Evolutionary conservation across 2,329 filamentous ascomycete species (phyloP), one percentile per base, ranked within the genome.

Genomic region (Apiospora saccharicola): DNA sequence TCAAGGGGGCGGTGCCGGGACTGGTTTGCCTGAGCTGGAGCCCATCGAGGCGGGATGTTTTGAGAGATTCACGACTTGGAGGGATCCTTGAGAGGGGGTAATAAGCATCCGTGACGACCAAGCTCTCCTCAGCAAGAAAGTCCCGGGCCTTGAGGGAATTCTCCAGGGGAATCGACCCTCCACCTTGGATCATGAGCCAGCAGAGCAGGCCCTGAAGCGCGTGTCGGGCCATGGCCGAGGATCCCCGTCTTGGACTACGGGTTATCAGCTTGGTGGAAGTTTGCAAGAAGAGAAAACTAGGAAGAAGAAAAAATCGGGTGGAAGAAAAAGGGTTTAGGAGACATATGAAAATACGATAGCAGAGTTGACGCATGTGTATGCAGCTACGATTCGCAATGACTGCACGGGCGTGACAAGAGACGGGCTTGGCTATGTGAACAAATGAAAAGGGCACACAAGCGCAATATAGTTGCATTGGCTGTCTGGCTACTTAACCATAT

Each of bases 1-100:
- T 69, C 43, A 78, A 68, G 22, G 72, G 72, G 53, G 74, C 77
- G 16, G 75, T 73, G n/a, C 77, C 78, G 46, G n/a, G 76, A 72
- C n/a, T 73, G 69, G 44, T 73, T 71, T 74, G 30, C 26, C 71
- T 44, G 70, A 69, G n/a, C 8, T 71, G 14, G 71, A 74, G 26
- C 72, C 68, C 47, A 61, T 70, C 47, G 72, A 53, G 73, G 22
- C 22, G 75, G 73, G 47, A 70, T 67, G 13, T 69, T 71, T 30
- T 46, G 70, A 26, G 74, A 70, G 22, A 70, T 14, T 44, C 73
- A 67, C 37, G 74, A 71, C 10, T 61, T 34, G 26, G 67, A 19
- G 37, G 69, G 24, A 76, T 69, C 67, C 75, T 74, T 14, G 72
- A 44, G 13, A 78, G 73, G 0, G 76, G 70, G 67, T 75, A 73